Conservation (phyloP, 75 land plant genomes). For the Cunninghamia lanceolata region DNA sequence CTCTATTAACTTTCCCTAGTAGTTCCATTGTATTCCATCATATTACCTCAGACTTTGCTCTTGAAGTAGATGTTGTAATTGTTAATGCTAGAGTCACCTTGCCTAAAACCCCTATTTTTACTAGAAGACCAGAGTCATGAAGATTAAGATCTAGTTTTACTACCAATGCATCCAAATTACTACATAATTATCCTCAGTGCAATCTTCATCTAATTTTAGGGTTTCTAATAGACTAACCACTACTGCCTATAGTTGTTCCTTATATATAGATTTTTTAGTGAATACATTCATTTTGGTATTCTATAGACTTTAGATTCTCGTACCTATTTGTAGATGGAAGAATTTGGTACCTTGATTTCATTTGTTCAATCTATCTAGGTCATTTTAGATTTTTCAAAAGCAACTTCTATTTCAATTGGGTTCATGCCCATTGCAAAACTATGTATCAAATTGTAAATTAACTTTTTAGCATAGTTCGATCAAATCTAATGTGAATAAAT, state of each 20-base stretch:
- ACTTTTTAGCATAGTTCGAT: too few relatives aligned
- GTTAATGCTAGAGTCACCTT: conserved; percentile 33
- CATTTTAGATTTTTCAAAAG: too few relatives aligned
- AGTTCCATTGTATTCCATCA: conserved; percentile 31
- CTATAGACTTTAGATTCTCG: too few relatives aligned
- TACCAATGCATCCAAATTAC: conserved; percentile 58
- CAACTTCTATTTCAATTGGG: too few relatives aligned
- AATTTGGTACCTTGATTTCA: too few relatives aligned
- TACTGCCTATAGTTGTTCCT: conserved; percentile 62
- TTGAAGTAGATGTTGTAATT: conserved; percentile 8
- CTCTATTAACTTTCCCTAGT: too few relatives aligned
- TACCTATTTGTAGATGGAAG: too few relatives aligned
- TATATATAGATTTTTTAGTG: conserved; percentile 58
- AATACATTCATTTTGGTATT: too few relatives aligned
- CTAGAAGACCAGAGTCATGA: conserved; percentile 57
- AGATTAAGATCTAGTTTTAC: conserved; percentile 69
- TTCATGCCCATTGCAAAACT: too few relatives aligned
- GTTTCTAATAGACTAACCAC: conserved; percentile 46
- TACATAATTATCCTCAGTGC: conserved; percentile 45
- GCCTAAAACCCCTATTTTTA: conserved; percentile 66
- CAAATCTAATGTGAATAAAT: too few relatives aligned
- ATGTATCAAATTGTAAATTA: too few relatives aligned
- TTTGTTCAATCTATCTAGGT: too few relatives aligned
- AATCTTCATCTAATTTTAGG: conserved; percentile 35
- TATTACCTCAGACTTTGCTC: conserved; percentile 7